Evolutionary conservation across 2,329 filamentous ascomycete genomes (phyloP).

Genomic region (Triangularia verruculosa): DNA sequence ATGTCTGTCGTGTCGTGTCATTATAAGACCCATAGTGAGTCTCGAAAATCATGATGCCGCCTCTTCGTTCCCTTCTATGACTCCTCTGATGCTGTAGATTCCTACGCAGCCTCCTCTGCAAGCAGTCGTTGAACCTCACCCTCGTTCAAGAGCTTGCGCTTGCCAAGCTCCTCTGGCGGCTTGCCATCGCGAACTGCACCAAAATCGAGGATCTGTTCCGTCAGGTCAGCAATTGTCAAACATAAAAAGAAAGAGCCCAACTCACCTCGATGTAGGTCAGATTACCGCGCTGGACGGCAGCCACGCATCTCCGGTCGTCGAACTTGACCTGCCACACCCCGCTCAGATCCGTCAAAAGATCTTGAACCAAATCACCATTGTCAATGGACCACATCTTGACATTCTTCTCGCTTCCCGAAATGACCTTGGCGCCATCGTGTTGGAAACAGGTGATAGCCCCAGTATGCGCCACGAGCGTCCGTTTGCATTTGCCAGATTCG

Average conservation of each 20-base stretch:
- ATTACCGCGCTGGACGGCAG: slow-evolving; percentile 88
- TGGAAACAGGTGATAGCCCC: slow-evolving; percentile 99
- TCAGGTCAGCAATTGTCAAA: slow-evolving; percentile 12
- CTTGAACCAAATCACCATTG: slow-evolving; percentile 87
- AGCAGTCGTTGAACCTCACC: slow-evolving; percentile 51
- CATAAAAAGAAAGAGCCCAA: neutral
- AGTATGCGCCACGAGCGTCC: slow-evolving; percentile 86
- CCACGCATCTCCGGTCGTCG: slow-evolving; percentile 90
- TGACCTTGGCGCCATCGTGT: slow-evolving; percentile 94
- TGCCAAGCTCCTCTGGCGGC: slow-evolving; percentile 71
- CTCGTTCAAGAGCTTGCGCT: slow-evolving; percentile 67
- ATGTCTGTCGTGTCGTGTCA: slow-evolving; percentile 1
- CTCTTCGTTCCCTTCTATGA: neutral
- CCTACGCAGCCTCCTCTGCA: slow-evolving; percentile 37
- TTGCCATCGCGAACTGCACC: slow-evolving; percentile 88
- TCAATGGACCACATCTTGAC: slow-evolving; percentile 98
- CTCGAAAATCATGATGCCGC: slow-evolving; percentile 28
- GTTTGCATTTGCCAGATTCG: slow-evolving; percentile 85
- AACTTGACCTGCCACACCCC: slow-evolving; percentile 99
- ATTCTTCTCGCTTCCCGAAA: slow-evolving; percentile 91
- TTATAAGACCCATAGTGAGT: neutral
- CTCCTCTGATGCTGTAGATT: neutral
- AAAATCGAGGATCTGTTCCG: slow-evolving; percentile 92
- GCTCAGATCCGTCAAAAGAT: slow-evolving; percentile 86
- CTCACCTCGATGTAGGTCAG: slow-evolving; percentile 92